Base-by-base conservation (phyloP, 1,284 basidiomycete genomes). In the Earliella scabrosa region DNA sequence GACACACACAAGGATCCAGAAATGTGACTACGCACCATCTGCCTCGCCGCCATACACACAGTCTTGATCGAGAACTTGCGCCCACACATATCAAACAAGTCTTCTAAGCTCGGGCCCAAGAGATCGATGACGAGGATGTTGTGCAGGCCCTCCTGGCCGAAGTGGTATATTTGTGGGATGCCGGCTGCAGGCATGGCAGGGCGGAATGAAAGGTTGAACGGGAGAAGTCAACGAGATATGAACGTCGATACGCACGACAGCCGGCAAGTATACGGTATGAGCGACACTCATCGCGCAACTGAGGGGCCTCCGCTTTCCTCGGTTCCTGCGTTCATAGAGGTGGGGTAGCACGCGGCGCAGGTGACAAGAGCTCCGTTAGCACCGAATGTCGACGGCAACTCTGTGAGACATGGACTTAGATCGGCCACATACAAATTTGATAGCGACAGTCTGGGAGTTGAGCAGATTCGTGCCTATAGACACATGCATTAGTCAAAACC, bases 101-200 rank as follows among this genome's bases (percentile, higher is more conserved):
- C 95, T 75, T 98, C 95, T 45, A 98, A 77, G 67, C 90, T 94
- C 0, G 95, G 95, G 2, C 95, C 95, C 18, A 98, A 83, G 23
- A 98, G 83, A 77, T 98, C 95, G 69, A 98, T 97, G 62, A 98
- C 95, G 60, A 98, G 87, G 65, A 97, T 95, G 73, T 97, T 97
- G 79, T 98, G 95, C 50, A 97, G 81, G n/a, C 95, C 95, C 77
- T 98, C 95, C 75, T 96, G 93, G 44, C 95, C 95, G 72, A 97
- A 98, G 77, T 97, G 95, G 79, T 97, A 96, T 70, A 97, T 96
- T 75, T 97, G 95, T 18, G 93, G 94, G 46, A 97, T 93, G 31
- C 93, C 93, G 59, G 85, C 91, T 95, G 73, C 26, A 44, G 16
- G 39, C 49, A 31, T 31, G 29, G 7, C 29, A 31, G 29, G 24